Evolutionary conservation across 768 basidiomycete species (phyloP), one percentile per base, ranked within the genome.

Genomic region (Coprinellus aureogranulatus): DNA sequence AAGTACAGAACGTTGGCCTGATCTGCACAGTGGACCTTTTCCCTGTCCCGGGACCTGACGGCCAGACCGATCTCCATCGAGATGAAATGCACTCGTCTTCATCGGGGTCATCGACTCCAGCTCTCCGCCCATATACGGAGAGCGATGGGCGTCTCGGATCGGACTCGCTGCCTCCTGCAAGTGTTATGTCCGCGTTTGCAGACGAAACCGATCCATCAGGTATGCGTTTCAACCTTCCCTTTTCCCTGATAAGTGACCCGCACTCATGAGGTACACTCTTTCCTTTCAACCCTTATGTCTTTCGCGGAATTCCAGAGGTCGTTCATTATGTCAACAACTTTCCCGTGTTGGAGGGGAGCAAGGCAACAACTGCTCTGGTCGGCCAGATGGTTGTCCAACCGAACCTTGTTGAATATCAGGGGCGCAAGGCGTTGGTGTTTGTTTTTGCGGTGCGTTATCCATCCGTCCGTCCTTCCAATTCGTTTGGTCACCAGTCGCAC

Each of bases 11-110:
- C n/a, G 76, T 83, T 28, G 90, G 90, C 2, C 75, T 90, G 12
- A 67, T 92, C 16, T 91, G 90, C 69, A 88, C 86, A 2, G 88
- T 89, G 40, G 90, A 92, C 70, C 75, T 92, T 18, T 89, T 89
- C 60, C 86, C 85, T 3, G 81, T 89, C 8, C 75, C 79, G 55
- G 59, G 56, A 30, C 62, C 65, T 47, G 65, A 61, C 49, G 14
- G 37, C n/a, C n/a, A 16, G 40, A 20, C 9, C 18, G 16, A 34
- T 34, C 34, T 34, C 34, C 6, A 34, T 34, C 23, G 18, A 23
- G 54, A 12, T 40, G 54, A 23, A 44, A 16, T n/a, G 28, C 28
- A 39, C 18, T 27, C 14, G 2, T 11, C 18, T 8, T 58, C 44
- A 27, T 30, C 39, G 11, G 37, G 37, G 23, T 50, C 44, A 26